Percentiles rank a stretch among this genome's conserved stretches.
phyloP scores from a whole-genome alignment of 371 early-diverging fungal species.

The Rhizopus arrhizus region DNA sequence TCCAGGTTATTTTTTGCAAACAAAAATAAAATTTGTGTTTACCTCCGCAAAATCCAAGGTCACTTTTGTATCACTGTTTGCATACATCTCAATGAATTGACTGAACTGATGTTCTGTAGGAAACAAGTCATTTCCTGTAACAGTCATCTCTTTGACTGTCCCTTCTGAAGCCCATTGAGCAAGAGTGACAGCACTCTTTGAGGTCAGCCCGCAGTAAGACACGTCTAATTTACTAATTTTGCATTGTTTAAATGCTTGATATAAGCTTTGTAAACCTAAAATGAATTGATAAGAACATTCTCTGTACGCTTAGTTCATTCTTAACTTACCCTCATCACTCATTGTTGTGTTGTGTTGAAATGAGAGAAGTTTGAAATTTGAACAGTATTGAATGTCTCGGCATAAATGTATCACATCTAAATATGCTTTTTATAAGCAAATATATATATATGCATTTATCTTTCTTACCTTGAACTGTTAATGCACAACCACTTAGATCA shows the following conservation, averaged over 20 bases:
- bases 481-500: slow-evolving; percentile 19
- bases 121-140: slow-evolving; percentile 14
- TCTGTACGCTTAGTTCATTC: not conserved
- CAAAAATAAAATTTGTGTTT: not conserved
- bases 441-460: no score
- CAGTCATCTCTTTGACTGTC: slow-evolving; percentile 9
- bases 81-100: slow-evolving; percentile 2
- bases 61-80: slow-evolving; percentile 1
- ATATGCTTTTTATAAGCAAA: not conserved
- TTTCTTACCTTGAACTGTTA: slow-evolving; percentile 5
- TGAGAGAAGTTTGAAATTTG: slow-evolving; percentile 5
- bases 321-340: slow-evolving; percentile 22
- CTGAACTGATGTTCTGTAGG: not conserved
- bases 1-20: not conserved
- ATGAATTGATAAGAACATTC: not conserved
- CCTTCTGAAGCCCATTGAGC: slow-evolving; percentile 11
- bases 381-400: slow-evolving; percentile 5
- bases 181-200: not conserved
- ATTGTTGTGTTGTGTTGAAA: slow-evolving; percentile 20
- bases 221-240: slow-evolving; percentile 17
- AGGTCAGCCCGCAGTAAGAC: slow-evolving; percentile 20
- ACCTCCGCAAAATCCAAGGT: not conserved
- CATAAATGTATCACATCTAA: slow-evolving; percentile 17
- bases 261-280: slow-evolving; percentile 13
- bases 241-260: slow-evolving; percentile 1